Evolutionary conservation across 306 rosid genomes (phyloP).

Genomic region (Dryas drummondii): DNA sequence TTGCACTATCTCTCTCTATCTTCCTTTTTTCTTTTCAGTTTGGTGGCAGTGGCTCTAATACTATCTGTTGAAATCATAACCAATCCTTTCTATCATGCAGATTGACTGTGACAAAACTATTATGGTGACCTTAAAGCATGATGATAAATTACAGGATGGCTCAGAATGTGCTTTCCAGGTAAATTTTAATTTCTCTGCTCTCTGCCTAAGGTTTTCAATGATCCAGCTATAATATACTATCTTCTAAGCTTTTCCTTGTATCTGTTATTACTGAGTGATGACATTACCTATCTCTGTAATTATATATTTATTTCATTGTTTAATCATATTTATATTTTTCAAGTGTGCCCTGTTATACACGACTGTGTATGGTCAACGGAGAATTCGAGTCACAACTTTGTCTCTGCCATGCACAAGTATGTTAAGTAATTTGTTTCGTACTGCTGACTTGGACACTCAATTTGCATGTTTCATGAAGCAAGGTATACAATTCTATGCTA

Average conservation of each 20-base stretch:
- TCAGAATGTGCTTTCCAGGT: conserved; percentile 98
- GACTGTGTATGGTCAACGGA: conserved; percentile 88
- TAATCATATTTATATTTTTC: not conserved
- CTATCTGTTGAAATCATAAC: not conserved
- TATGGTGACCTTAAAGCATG: conserved; percentile 88
- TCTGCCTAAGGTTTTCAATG: conserved; percentile 19
- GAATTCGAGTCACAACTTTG: conserved; percentile 83
- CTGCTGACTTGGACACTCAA: conserved; percentile 97
- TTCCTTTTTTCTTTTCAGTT: not conserved
- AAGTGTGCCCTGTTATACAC: conserved; percentile 99
- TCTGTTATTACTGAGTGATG: not conserved
- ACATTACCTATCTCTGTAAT: not conserved
- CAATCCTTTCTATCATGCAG: conserved; percentile 37
- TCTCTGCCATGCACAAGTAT: conserved; percentile 94
- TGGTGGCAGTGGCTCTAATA: not conserved
- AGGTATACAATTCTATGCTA: conserved; percentile 50
- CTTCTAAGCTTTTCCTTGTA: conserved; percentile 15
- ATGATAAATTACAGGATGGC: conserved; percentile 97
- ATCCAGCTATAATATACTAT: not conserved
- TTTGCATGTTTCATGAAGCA: conserved; percentile 95
- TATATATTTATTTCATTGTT: not conserved
- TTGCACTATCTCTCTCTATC: no score
- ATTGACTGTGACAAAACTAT: conserved; percentile 96
- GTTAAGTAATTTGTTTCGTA: conserved; percentile 91
- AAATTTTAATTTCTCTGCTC: conserved; percentile 28